Evolutionary conservation across 2,329 filamentous ascomycete genomes (phyloP), one percentile per base, ranked within the genome.

Genomic region (Fusarium buxicola): DNA sequence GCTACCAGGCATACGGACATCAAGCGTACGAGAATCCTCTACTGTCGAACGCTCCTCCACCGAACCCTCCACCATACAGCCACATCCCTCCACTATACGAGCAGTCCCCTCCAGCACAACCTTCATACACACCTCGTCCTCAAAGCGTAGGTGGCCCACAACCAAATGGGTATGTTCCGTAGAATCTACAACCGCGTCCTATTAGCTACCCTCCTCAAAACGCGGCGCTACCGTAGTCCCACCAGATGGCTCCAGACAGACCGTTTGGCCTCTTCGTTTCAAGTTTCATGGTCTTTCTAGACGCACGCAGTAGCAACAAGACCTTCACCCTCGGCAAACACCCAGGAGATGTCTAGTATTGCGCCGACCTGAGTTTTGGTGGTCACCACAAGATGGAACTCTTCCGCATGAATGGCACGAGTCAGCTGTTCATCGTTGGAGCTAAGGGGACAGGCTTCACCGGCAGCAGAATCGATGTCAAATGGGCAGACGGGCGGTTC

Each of bases 251-350:
- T 2, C 34, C 50, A n/a, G 27, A 54, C 30, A 39, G 34, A 3
- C n/a, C 25, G 8, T 54, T 54, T 54, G 50, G 50, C 7, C 43
- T 54, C 18, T 54, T 54, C 13, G 34, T 25, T 12, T 39, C 34
- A 8, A 41, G 40, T 21, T 47, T 54, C n/a, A 47, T 54, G 50
- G 28, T 54, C 27, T 47, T 32, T 27, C 41, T 54, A 11, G 35
- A 54, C 8, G 46, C 35, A 8, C 28, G 46, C 10, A 16, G 46
- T 16, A 50, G 46, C 28, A 40, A 40, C 4, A 54, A 54, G 41
- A 54, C 34, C n/a, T 32, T 54, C 11, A 54, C 50, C 7, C 16
- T 54, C 24, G 27, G 50, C 13, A 16, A 35, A 27, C 25, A 32
- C 7, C 34, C 41, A 3, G 41, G 50, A 4, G 50, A 53, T 24